phyloP scores from a whole-genome alignment of 129 eudicot genomes.

The Chrysanthemum lavandulifolium region DNA sequence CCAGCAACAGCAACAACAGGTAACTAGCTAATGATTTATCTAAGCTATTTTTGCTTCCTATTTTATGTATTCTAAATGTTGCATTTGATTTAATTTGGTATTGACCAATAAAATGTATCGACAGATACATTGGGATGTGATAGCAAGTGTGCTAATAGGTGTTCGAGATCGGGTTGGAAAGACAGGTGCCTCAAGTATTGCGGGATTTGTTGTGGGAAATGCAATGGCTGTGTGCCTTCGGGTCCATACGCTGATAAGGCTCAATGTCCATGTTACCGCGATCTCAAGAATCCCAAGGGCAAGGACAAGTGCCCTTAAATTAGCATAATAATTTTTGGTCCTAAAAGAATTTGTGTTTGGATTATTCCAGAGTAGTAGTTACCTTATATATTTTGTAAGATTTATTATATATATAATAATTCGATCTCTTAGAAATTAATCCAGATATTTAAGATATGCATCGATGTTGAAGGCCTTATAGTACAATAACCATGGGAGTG shows the following conservation, averaged over 20 bases:
- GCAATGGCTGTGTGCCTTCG: constrained; percentile 61
- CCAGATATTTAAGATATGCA: too few species aligned
- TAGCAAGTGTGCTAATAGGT: constrained; percentile 27
- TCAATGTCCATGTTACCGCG: constrained; percentile 69
- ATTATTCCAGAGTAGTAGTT: too few species aligned
- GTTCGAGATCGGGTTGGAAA: constrained; percentile 34
- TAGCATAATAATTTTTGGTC: too few species aligned
- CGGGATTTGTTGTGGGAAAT: constrained; percentile 48
- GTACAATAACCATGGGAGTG: too few species aligned
- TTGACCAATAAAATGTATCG: not conserved
- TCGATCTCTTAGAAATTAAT: too few species aligned
- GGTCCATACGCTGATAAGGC: constrained; percentile 64
- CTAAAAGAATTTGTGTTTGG: too few species aligned
- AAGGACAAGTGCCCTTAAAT: constrained; percentile 61
- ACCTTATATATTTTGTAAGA: too few species aligned
- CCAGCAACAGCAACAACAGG: constrained; percentile 20
- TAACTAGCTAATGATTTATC: not conserved
- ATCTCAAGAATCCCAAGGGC: constrained; percentile 63
- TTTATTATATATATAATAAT: too few species aligned
- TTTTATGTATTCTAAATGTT: not conserved
- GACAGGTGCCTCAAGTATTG: constrained; percentile 50
- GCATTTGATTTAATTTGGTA: not conserved
- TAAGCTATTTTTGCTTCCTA: not conserved
- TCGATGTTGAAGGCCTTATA: too few species aligned
- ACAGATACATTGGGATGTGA: constrained; percentile 27